phyloP scores from a whole-genome alignment of 129 eudicot species.

The Cynara cardunculus region DNA sequence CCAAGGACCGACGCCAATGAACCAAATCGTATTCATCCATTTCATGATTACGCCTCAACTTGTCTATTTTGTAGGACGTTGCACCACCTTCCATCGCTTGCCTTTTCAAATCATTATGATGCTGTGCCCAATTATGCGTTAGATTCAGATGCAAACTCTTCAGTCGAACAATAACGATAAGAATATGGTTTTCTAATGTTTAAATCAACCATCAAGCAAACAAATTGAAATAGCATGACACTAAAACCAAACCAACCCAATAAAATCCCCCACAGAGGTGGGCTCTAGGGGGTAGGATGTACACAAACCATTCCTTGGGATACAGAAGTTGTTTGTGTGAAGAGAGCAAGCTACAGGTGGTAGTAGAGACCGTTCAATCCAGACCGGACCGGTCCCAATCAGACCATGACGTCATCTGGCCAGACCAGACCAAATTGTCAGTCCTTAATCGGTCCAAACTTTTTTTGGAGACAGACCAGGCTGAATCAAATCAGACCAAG shows the following conservation, averaged over 20 bases:
- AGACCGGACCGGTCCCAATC: no score
- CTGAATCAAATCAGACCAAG: no score
- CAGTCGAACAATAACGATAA: background rate
- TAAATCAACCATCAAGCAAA: background rate
- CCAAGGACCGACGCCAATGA: slow-evolving; percentile 95
- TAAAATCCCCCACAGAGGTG: no score
- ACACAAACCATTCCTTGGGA: no score
- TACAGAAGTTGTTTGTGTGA: no score
- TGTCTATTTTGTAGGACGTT: slow-evolving; percentile 51
- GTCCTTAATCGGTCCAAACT: no score
- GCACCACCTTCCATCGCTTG: slow-evolving; percentile 80
- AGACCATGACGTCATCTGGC: no score
- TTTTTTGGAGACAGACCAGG: no score
- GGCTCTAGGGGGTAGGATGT: no score
- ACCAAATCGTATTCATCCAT: slow-evolving; percentile 98
- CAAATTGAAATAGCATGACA: background rate
- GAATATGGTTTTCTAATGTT: background rate
- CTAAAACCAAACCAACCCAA: background rate
- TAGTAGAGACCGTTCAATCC: no score
- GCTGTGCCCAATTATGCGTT: slow-evolving; percentile 37
- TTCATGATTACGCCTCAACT: slow-evolving; percentile 72
- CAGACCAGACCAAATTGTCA: no score
- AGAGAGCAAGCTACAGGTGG: no score
- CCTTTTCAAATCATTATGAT: slow-evolving; percentile 47
- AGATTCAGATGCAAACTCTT: slow-evolving; percentile 8